Evolutionary conservation across 1,284 basidiomycete genomes (phyloP), one percentile per base, ranked within the genome.

Genomic region (Trichosporon sp.): DNA sequence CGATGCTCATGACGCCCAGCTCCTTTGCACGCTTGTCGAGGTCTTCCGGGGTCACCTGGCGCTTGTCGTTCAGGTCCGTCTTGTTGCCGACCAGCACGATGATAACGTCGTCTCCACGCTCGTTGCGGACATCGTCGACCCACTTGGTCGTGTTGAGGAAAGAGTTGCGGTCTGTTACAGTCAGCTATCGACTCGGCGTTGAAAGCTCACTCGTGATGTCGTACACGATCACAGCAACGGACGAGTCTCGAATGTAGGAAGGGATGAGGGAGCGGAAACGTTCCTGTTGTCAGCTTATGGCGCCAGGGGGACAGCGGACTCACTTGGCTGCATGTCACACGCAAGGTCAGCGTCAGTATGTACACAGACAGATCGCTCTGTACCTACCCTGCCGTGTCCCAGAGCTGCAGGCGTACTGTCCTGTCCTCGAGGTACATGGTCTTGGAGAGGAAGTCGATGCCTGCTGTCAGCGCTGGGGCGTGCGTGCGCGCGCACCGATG

Each of bases 341-440:
- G n/a, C 35, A n/a, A 31, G 38, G 65, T 68, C 66, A 68, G 70
- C 29, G 66, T 35, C n/a, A 38, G 25, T 18, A 32, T 21, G 7
- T 7, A n/a, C 8, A n/a, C 21, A n/a, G 65, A 31, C 13, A 29
- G 25, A 27, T 9, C 11, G 42, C 11, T 32, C 32, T 11, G 15
- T 25, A 65, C 78, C 75, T 64, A 80, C 78, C 77, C 78, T 71
- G 77, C 77, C 76, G 97, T 99, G 84, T 99, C 97, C 95, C 95
- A 99, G 9, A 99, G 86, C 82, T 99, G 97, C 84, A 99, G 85
- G 79, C 97, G 88, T 63, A 99, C 96, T 2, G 97, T 99, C 77
- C 97, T 87, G 85, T 99, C 97, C 81, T 99, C 97, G 70, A 99
- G 88, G 84, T 99, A 99, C 94, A 99, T 97, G 0, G 97, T 99